Base-by-base conservation (phyloP, 2,329 filamentous ascomycete genomes). In the Pyricularia grisea region DNA sequence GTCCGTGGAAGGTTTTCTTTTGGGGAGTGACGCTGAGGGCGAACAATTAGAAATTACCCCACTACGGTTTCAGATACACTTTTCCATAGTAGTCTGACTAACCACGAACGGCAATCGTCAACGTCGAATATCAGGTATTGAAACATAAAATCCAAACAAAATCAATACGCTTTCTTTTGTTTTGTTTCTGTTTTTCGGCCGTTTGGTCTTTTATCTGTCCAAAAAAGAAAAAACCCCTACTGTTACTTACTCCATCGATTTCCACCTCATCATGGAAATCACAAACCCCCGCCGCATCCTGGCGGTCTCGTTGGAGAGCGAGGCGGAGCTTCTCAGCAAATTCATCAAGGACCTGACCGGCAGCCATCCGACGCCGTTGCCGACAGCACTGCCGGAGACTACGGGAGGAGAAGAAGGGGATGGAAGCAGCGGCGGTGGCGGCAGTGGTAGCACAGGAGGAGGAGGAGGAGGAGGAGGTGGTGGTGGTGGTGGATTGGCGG, bases 301-400 rank as follows among this genome's bases (percentile, higher is more conserved):
- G 50, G 87, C 86, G 20, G 83, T 90, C 5, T 84, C 81, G n/a
- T 78, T 82, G 61, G 80, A 79, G 69, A 80, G 78, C 50, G 81
- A 81, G 69, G 81, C 77, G 7, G 78, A 82, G 6, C 81, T 83
- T 36, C 76, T 88, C 17, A 78, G 79, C 70, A 78, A 78, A 28
- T 77, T 89, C 12, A 78, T 90, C 50, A 84, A 84, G 88, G 86
- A 85, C 67, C 81, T 88, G 68, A 87, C 85, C 0, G 85, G 85
- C 67, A 77, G 78, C 4, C 74, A 75, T 10, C 72, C 72, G 0
- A 36, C 69, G 55, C 71, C 74, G 20, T 65, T 64, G 25, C 27
- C 33, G 36, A 61, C 58, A 50, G 42, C 42, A n/a, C 2, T 5
- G 17, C 17, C 42, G 6, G 42, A 50, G n/a, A 50, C 6, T 4